These are phyloP conservation scores for Microdochium paspali DNA, from an alignment of 2,329 filamentous ascomycete species.

Conservation along the genomic window DNA sequence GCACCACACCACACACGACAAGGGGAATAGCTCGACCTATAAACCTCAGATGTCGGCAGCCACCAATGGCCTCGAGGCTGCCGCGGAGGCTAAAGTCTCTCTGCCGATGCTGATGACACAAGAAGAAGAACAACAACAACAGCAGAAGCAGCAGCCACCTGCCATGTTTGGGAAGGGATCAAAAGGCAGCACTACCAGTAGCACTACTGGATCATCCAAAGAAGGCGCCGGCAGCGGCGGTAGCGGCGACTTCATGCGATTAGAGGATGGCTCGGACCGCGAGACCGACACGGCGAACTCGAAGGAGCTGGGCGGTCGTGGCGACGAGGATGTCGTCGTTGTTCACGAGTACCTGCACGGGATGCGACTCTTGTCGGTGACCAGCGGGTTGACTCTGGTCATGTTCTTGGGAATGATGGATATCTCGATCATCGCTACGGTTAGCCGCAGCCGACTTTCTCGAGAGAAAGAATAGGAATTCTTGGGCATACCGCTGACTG, in stretches of 20 bases:
- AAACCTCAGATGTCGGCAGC: background rate
- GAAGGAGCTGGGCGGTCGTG: conserved; percentile 4
- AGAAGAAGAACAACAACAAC: background rate
- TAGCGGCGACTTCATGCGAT: background rate
- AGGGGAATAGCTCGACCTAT: background rate
- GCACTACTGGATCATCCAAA: background rate
- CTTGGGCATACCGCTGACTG: too few relatives aligned
- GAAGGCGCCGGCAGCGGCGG: background rate
- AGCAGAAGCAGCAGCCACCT: background rate
- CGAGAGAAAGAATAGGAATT: too few relatives aligned
- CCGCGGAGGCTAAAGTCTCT: background rate
- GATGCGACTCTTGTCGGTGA: conserved; percentile 12
- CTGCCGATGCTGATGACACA: background rate
- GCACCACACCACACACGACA: too few relatives aligned
- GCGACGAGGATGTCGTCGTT: too few relatives aligned
- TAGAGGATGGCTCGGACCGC: background rate
- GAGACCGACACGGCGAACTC: background rate
- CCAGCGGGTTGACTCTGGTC: conserved; percentile 27
- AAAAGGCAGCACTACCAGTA: background rate
- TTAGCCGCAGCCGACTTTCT: too few relatives aligned
- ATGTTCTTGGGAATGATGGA: conserved; percentile 41
- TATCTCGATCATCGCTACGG: conserved; percentile 42
- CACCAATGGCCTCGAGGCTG: background rate
- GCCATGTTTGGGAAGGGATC: background rate
- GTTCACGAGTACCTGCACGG: conserved; percentile 14